Percentiles rank a stretch among this genome's conserved stretches.
These are phyloP conservation scores for Ceriops zippeliana DNA, from an alignment of 345 rosid genomes.

Conservation along the genomic window DNA sequence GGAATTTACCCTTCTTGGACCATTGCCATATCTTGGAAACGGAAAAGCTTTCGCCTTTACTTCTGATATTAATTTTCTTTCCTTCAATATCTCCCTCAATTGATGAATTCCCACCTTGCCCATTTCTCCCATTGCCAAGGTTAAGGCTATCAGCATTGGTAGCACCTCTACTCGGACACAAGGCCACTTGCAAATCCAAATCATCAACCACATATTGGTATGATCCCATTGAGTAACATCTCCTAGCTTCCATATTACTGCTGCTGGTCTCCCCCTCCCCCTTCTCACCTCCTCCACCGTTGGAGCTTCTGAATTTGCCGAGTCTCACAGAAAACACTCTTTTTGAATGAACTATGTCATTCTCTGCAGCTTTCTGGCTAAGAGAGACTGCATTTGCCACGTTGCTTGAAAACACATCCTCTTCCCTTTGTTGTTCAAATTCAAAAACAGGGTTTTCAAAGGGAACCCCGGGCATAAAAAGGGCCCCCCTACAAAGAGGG, in stretches of 20 bases:
- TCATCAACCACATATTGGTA: constrained; percentile 68
- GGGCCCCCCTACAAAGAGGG: constrained; percentile 83
- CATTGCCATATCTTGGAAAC: constrained; percentile 93
- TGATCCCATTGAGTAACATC: constrained; percentile 48
- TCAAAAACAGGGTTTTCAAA: constrained; percentile 55
- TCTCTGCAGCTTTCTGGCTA: constrained; percentile 46
- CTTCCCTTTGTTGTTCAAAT: constrained; percentile 51
- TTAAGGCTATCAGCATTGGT: constrained; percentile 3
- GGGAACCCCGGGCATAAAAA: constrained; percentile 47
- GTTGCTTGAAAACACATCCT: constrained; percentile 33
- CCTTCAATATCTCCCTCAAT: constrained; percentile 54
- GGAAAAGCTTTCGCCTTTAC: constrained; percentile 91
- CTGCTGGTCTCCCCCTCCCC: constrained; percentile 61
- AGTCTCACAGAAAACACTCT: constrained; percentile 81
- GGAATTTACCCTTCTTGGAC: constrained; percentile 64
- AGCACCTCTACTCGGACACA: constrained; percentile 33
- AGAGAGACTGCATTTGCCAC: constrained; percentile 34
- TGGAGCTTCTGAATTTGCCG: constrained; percentile 64
- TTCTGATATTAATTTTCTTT: constrained; percentile 66
- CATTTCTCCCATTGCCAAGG: constrained; percentile 16
- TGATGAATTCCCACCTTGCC: constrained; percentile 39
- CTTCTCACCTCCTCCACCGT: constrained; percentile 23
- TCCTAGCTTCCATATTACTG: constrained; percentile 55
- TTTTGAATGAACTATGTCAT: constrained; percentile 47
- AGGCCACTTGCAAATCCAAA: constrained; percentile 56